Evolutionary conservation across 768 basidiomycete genomes (phyloP), one percentile per base, ranked within the genome.

Genomic region (Amanita jacksonii): DNA sequence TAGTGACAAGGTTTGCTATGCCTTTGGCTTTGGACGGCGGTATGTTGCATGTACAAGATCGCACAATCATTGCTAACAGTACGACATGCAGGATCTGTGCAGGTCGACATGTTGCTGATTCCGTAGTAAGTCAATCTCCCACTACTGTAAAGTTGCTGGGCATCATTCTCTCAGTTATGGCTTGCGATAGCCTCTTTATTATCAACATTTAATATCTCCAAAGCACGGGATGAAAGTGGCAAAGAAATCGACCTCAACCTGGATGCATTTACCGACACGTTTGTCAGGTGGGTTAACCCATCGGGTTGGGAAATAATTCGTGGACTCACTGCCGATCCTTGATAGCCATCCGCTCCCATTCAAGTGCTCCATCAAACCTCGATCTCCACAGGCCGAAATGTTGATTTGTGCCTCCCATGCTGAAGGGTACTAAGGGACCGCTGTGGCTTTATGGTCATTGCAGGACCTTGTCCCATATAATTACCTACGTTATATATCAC

Each of bases 1-100:
- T 30, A 27, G 16, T 9, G 51, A 55, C 40, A 55, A 54, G 2
- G 43, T 41, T 31, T 38, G 45, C 1, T 51, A 49, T n/a, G 50
- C 50, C 5, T 59, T 58, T 45, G 60, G 60, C 13, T 61, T 59
- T 44, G 60, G 60, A n/a, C 54, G 60, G n/a, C 23, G 38, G 38
- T 24, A 25, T 15, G 24, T 15, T 23, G 6, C 23, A 4, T 2
- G 31, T 49, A 54, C 54, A 54, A 30, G 5, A 41, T 37, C 5
- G 15, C 18, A 18, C n/a, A 7, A 13, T 27, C 30, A 8, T 12
- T 9, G 27, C 27, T 32, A n/a, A 10, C 38, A 25, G 15, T 19
- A 24, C 2, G 20, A 48, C 36, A 5, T 5, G 13, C 7, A 46
- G 35, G 23, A 15, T 27, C 32, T 18, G 31, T 18, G 19, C 39